These are phyloP conservation scores for Pyrus communis DNA, from an alignment of 306 rosid genomes.

Conservation along the genomic window DNA sequence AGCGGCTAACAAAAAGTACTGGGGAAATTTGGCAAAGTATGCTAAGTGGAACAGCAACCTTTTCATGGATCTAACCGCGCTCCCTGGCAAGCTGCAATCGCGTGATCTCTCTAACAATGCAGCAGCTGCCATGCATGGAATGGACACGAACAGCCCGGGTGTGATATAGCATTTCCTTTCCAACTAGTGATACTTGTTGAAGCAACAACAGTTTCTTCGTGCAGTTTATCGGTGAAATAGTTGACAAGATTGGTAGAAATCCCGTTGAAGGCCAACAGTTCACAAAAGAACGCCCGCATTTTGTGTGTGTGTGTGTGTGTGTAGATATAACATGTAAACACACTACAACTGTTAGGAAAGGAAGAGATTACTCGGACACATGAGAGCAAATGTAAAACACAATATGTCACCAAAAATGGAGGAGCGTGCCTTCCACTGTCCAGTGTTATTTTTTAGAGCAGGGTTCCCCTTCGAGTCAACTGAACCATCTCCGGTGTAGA, in stretches of 20 bases:
- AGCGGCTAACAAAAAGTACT: constrained; percentile 18
- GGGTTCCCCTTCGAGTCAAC: constrained; percentile 65
- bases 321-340: too few species aligned
- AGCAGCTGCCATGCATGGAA: constrained; percentile 21
- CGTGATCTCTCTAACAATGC: constrained; percentile 26
- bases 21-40: constrained; percentile 30
- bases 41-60: constrained; percentile 17
- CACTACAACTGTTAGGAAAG: not conserved
- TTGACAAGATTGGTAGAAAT: constrained; percentile 27
- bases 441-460: constrained; percentile 47
- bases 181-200: constrained; percentile 25
- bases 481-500: constrained; percentile 60
- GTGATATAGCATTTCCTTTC: constrained; percentile 32
- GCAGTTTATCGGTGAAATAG: constrained; percentile 24
- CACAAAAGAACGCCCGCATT: constrained; percentile 20
- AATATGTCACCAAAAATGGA: constrained; percentile 49
- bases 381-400: not conserved
- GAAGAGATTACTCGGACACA: not conserved
- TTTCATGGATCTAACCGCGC: not conserved
- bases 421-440: constrained; percentile 74
- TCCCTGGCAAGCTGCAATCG: constrained; percentile 19
- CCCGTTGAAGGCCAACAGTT: constrained; percentile 14
- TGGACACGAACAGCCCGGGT: constrained; percentile 17
- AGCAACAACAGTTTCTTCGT: constrained; percentile 24
- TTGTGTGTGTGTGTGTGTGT: too few species aligned